Percentiles rank a stretch among this genome's conserved stretches.
Evolutionary conservation across 225 moss, liverwort and hornwort genomes (phyloP).

Genomic region (Rhytidiadelphus loreus): DNA sequence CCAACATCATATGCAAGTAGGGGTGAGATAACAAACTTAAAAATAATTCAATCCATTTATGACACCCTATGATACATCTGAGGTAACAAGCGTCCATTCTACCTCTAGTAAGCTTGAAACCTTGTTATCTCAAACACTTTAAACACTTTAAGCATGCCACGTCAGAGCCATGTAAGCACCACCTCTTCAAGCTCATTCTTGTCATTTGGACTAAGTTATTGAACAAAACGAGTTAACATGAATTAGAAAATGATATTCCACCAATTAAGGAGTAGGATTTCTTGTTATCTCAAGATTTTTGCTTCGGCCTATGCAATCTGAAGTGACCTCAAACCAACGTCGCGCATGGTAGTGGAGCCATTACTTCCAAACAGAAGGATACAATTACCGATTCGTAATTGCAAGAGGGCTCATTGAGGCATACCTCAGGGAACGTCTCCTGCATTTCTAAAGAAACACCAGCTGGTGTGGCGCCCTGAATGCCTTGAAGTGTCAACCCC

Average conservation of each 20-base stretch:
- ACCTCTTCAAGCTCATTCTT: neutral
- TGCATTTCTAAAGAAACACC: constrained; percentile 39
- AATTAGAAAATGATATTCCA: neutral
- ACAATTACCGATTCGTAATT: neutral
- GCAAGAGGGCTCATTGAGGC: neutral
- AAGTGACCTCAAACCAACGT: neutral
- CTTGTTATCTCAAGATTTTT: neutral
- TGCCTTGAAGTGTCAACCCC: constrained; percentile 49
- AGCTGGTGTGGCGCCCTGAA: constrained; percentile 30
- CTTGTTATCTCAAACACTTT: neutral
- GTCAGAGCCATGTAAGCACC: neutral
- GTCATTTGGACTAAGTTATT: neutral
- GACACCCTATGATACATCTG: neutral
- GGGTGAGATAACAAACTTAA: neutral
- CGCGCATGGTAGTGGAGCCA: neutral
- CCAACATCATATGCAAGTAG: neutral
- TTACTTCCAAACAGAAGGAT: neutral
- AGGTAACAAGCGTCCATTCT: neutral
- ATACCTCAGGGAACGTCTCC: constrained; percentile 43
- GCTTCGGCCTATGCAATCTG: neutral
- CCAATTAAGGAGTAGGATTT: neutral
- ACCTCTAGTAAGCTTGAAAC: neutral
- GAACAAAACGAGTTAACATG: neutral
- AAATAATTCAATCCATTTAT: neutral
- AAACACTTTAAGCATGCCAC: neutral